Evolutionary conservation across 2,329 filamentous ascomycete species (phyloP).

Genomic region (Gremmenia infestans): DNA sequence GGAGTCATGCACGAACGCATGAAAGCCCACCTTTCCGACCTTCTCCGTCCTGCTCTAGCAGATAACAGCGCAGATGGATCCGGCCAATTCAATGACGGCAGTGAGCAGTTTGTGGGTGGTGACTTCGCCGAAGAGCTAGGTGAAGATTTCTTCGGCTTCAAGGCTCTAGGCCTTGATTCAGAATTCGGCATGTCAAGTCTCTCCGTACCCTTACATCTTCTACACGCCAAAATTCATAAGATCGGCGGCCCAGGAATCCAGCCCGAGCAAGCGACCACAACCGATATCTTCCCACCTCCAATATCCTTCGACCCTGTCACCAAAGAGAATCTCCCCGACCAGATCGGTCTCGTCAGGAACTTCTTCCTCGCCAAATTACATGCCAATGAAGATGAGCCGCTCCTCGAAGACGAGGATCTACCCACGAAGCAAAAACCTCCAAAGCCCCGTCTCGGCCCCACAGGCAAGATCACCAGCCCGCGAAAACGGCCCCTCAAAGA

Average conservation of each 20-base stretch:
- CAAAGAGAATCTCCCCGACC: constrained; percentile 66
- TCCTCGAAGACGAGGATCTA: constrained; percentile 92
- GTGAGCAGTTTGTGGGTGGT: constrained; percentile 92
- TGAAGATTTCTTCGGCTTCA: constrained; percentile 99
- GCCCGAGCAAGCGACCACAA: constrained; percentile 31
- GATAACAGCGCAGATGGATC: constrained; percentile 80
- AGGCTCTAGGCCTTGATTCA: constrained; percentile 83
- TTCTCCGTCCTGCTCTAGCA: constrained; percentile 81
- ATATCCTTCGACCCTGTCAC: constrained; percentile 72
- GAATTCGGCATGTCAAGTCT: constrained; percentile 86
- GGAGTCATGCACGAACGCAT: constrained; percentile 87
- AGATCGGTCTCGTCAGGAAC: constrained; percentile 83
- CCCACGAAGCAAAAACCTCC: constrained; percentile 77
- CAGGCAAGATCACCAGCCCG: constrained; percentile 80
- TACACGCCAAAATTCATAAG: constrained; percentile 85
- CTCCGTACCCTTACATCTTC: constrained; percentile 86
- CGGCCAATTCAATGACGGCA: constrained; percentile 90
- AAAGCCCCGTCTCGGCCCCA: constrained; percentile 59
- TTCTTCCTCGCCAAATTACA: constrained; percentile 90
- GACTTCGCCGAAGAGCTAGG: constrained; percentile 97
- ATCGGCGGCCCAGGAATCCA: constrained; percentile 36
- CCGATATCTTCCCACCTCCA: constrained; percentile 55
- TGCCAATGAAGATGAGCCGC: constrained; percentile 72
- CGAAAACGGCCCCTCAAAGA: constrained; percentile 79
- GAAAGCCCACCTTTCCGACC: constrained; percentile 86